Evolutionary conservation across 148 eudicot species (phyloP).

Genomic region (Diospyros lotus): DNA sequence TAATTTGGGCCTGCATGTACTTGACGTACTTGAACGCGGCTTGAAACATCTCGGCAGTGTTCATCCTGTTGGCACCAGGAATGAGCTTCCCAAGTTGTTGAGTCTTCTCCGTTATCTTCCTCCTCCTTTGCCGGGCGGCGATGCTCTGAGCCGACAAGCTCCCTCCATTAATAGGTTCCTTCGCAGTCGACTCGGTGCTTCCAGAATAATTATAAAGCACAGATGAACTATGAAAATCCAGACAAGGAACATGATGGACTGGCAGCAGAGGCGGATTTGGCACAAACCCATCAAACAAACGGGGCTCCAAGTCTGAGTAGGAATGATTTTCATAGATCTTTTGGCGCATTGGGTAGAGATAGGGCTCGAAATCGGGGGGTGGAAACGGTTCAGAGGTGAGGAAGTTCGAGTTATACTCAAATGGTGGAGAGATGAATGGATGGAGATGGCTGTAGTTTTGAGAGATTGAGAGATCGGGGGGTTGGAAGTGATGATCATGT

Average conservation of each 20-base stretch:
- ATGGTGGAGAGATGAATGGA: background rate
- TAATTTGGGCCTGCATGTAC: slow-evolving; percentile 66
- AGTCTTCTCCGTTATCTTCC: slow-evolving; percentile 72
- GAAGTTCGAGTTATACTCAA: background rate
- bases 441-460: background rate
- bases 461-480: background rate
- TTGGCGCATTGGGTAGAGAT: background rate
- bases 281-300: background rate
- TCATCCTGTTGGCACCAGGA: slow-evolving; percentile 69
- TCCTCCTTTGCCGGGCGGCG: slow-evolving; percentile 74
- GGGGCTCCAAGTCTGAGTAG: background rate
- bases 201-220: background rate
- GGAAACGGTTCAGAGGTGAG: background rate
- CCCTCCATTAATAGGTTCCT: slow-evolving; percentile 7
- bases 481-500: slow-evolving; percentile 1
- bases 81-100: slow-evolving; percentile 73
- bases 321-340: background rate
- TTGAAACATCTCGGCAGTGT: slow-evolving; percentile 81
- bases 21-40: slow-evolving; percentile 61
- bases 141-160: slow-evolving; percentile 50
- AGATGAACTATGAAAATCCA: background rate
- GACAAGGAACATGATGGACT: background rate
- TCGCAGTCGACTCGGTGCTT: background rate
- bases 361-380: background rate
- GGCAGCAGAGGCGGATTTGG: slow-evolving; percentile 4